phyloP scores from a whole-genome alignment of 495 filamentous ascomycete genomes.

The Daldinia caldariorum region DNA sequence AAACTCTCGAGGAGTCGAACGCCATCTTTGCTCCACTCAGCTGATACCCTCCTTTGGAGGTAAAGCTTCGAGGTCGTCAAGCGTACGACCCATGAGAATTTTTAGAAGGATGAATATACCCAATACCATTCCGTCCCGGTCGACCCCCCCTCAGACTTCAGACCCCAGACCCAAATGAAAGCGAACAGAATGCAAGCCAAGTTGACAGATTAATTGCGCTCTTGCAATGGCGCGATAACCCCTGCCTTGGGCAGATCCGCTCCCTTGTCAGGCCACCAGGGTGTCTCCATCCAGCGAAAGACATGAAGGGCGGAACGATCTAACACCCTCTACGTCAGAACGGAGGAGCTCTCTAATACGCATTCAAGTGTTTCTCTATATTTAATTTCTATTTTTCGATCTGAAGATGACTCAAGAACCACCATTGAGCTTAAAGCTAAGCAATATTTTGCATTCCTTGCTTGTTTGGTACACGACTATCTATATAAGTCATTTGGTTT shows the following conservation, averaged over 20 bases:
- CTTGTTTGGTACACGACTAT: slow-evolving; percentile 15
- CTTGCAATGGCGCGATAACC: slow-evolving; percentile 39
- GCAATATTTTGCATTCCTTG: slow-evolving; percentile 1
- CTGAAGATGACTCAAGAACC: slow-evolving; percentile 36
- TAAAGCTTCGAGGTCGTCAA: slow-evolving; percentile 40
- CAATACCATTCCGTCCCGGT: slow-evolving; percentile 1
- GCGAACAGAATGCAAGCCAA: slow-evolving; percentile 18
- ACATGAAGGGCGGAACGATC: slow-evolving; percentile 40
- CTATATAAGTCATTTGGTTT: slow-evolving; percentile 26
- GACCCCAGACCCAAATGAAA: slow-evolving; percentile 21
- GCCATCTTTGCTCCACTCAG: slow-evolving; percentile 13
- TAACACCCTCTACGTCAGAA: slow-evolving; percentile 41
- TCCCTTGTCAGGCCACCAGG: slow-evolving; percentile 41
- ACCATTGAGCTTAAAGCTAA: not conserved
- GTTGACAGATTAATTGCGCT: slow-evolving; percentile 29
- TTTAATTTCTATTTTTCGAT: slow-evolving; percentile 1
- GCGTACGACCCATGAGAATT: slow-evolving; percentile 13
- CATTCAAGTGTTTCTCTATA: slow-evolving; percentile 7
- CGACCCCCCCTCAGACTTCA: slow-evolving; percentile 5
- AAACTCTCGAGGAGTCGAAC: slow-evolving; percentile 13
- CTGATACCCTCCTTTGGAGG: slow-evolving; percentile 34
- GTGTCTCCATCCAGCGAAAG: slow-evolving; percentile 38
- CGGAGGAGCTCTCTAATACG: slow-evolving; percentile 27
- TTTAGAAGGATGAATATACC: not conserved
- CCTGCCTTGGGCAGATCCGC: slow-evolving; percentile 34